Evolutionary conservation across 768 basidiomycete species (phyloP).

Genomic region (Lactarius hatsudake): DNA sequence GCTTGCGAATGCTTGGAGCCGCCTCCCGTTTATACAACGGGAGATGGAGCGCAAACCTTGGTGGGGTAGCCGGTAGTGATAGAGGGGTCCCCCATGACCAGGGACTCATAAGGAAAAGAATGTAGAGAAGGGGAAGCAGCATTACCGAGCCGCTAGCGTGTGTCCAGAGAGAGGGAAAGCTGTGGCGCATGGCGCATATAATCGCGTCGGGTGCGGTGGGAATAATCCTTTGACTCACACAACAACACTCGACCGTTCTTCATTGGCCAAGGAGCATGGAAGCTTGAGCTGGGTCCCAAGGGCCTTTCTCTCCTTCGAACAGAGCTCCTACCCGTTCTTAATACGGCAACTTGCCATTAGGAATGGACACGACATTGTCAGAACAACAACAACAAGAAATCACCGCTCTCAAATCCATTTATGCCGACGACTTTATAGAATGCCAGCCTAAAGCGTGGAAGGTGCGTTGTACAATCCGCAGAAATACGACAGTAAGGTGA

Average conservation of each 20-base stretch:
- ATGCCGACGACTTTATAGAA: slow-evolving; percentile 72
- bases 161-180: background rate
- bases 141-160: background rate
- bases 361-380: slow-evolving; percentile 68
- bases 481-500: slow-evolving; percentile 5
- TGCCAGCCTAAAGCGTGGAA: slow-evolving; percentile 81
- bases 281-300: slow-evolving; percentile 73
- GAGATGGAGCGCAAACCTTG: slow-evolving; percentile 10
- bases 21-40: slow-evolving; percentile 15
- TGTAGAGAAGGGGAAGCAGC: background rate
- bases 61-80: background rate
- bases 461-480: slow-evolving; percentile 39
- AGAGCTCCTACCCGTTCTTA: slow-evolving; percentile 33
- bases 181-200: background rate
- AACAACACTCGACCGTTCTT: background rate
- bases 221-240: background rate
- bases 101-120: background rate
- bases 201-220: background rate
- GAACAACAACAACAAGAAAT: slow-evolving; percentile 71
- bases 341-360: slow-evolving; percentile 5
- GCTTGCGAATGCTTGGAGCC: background rate
- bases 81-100: slow-evolving; percentile 9
- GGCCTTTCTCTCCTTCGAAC: slow-evolving; percentile 62
- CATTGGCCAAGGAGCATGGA: slow-evolving; percentile 44
- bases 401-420: slow-evolving; percentile 76